Base-by-base conservation (phyloP, 2,329 filamentous ascomycete species). In the Fusarium mexicanum region DNA sequence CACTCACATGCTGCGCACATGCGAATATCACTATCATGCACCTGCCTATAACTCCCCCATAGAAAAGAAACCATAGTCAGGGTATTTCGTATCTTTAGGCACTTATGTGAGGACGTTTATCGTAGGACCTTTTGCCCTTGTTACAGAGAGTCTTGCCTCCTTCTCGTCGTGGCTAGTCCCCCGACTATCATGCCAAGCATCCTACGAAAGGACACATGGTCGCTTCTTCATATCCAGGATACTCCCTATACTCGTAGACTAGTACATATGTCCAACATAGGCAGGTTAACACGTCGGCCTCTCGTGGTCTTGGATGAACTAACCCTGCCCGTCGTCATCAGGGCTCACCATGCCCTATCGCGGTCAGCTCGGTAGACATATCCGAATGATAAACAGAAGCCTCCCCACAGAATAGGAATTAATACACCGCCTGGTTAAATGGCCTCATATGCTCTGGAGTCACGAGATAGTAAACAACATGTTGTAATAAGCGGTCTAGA, bases 111-210 rank as follows among this genome's bases (percentile, higher is more conserved):
- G 20, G 29, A 20, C 44, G 16, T 33, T 37, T 69, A 40, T 60
- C 41, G 41, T 41, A 18, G 67, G 67, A 44, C 69, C 60, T 70
- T 71, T 70, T 70, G 66, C 53, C 46, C 18, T 29, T 54, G 44
- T 54, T 11, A 38, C 46, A 54, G 26, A 70, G 47, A 60, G 17
- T 54, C 67, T 70, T 66, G 41, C 24, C 67, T 70, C 67, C 67
- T 70, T 70, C 67, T 70, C 41, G 47, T 70, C 61, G 22, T 48
- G 67, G 66, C 67, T 70, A 70, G 67, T 65, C 58, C 61, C 53
- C 67, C 43, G 67, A 46, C 43, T 51, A 40, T 38, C 29, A 47
- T 60, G 67, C 54, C 67, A 51, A 71, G 68, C 33, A 55, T 46
- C 40, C 29, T 26, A 14, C 33, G 16, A 35, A 71, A 31, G 51